Conservation (phyloP, 164 flowering plant genomes). For the grape (Vitis vinifera) region DNA sequence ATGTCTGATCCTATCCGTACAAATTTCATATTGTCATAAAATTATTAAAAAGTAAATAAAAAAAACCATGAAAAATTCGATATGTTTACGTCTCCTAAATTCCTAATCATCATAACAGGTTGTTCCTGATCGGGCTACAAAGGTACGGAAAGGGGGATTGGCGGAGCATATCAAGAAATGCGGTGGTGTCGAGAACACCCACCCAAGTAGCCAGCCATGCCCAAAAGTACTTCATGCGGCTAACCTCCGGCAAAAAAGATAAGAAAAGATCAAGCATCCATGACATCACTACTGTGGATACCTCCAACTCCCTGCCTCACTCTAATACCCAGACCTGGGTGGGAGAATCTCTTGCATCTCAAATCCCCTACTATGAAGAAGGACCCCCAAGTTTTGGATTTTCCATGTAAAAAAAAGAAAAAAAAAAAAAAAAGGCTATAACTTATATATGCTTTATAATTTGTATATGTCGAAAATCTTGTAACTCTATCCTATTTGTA, state of each 20-base stretch:
- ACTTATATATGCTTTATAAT: no score
- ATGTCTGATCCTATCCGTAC: no score
- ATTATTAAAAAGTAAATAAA: no score
- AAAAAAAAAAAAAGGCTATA: no score
- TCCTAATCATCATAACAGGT: neutral
- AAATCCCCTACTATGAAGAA: neutral
- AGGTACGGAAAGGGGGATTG: slow-evolving; percentile 17
- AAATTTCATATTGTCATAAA: no score
- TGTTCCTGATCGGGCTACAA: slow-evolving; percentile 11
- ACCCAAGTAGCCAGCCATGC: slow-evolving; percentile 11
- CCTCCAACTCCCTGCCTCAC: neutral
- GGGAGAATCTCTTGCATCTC: no score
- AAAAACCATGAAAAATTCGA: no score
- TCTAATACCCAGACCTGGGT: no score
- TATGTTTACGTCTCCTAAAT: no score
- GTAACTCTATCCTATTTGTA: no score
- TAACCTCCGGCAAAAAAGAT: slow-evolving; percentile 12
- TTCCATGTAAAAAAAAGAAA: neutral
- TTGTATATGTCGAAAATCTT: no score
- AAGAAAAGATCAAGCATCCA: slow-evolving; percentile 16
- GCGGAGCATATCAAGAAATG: slow-evolving; percentile 20
- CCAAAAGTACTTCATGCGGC: slow-evolving; percentile 18
- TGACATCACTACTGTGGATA: slow-evolving; percentile 5
- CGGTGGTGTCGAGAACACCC: slow-evolving; percentile 8
- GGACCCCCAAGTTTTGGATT: neutral